These are phyloP conservation scores for Aristolochia fimbriata DNA, from an alignment of 164 flowering plant genomes.

Conservation along the genomic window DNA sequence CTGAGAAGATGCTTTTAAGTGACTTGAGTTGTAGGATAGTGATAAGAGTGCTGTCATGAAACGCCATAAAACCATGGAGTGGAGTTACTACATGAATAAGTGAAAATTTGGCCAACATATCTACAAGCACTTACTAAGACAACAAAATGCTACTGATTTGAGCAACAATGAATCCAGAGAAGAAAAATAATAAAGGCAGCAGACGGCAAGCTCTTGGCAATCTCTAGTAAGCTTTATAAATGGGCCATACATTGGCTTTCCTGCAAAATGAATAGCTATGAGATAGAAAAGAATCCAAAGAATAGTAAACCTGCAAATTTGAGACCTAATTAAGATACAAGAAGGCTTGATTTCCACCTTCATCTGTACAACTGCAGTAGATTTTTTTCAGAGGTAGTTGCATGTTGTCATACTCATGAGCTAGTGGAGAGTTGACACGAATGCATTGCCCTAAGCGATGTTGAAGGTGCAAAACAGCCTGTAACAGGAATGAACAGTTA, in stretches of 20 bases:
- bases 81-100: neutral
- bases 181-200: slow-evolving; percentile 69
- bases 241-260: slow-evolving; percentile 46
- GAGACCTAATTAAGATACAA: neutral
- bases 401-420: slow-evolving; percentile 44
- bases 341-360: slow-evolving; percentile 16
- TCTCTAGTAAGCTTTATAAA: slow-evolving; percentile 61
- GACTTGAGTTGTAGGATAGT: too few relatives aligned
- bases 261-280: slow-evolving; percentile 30
- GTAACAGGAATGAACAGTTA: slow-evolving; percentile 6
- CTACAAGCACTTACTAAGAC: slow-evolving; percentile 52
- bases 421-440: slow-evolving; percentile 27
- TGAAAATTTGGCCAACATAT: neutral
- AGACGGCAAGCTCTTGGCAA: slow-evolving; percentile 63
- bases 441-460: slow-evolving; percentile 60
- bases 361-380: slow-evolving; percentile 28
- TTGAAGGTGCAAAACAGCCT: slow-evolving; percentile 63
- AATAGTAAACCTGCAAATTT: neutral
- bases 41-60: too few relatives aligned
- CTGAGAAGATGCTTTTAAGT: too few relatives aligned
- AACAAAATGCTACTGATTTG: slow-evolving; percentile 53
- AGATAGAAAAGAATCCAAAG: neutral
- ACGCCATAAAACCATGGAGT: too few relatives aligned
- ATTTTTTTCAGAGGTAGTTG: slow-evolving; percentile 39
- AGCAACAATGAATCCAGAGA: slow-evolving; percentile 40